Evolutionary conservation across 2,329 filamentous ascomycete genomes (phyloP).

Genomic region (Sporothrix inflata): DNA sequence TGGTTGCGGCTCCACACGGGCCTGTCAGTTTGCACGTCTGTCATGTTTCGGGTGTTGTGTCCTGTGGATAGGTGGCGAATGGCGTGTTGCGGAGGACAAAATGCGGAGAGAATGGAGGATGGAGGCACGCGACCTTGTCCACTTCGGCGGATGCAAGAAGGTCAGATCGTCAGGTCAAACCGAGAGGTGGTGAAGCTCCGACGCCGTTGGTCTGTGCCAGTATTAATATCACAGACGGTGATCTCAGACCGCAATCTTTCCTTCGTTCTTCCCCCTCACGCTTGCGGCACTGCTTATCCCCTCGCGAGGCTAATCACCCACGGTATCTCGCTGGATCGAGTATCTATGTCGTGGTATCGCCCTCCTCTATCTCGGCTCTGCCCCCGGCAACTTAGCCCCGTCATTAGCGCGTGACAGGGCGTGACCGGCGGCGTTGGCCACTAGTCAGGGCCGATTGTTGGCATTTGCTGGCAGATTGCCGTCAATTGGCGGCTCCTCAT

Average conservation of each 20-base stretch:
- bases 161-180: neutral
- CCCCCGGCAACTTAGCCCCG: neutral
- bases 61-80: neutral
- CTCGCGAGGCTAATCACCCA: neutral
- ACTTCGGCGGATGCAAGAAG: neutral
- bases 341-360: neutral
- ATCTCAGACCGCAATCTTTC: no score
- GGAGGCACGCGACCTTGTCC: neutral
- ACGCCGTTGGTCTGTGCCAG: neutral
- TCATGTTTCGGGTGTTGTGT: neutral
- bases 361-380: neutral
- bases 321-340: slow-evolving; percentile 3
- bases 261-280: neutral
- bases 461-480: neutral
- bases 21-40: neutral
- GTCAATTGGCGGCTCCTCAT: neutral
- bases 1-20: slow-evolving; percentile 23
- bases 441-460: neutral
- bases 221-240: slow-evolving; percentile 1
- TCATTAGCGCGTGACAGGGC: neutral
- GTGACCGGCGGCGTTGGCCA: neutral
- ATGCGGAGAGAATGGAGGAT: neutral
- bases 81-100: neutral
- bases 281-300: slow-evolving; percentile 1
- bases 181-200: slow-evolving; percentile 7